Base-by-base conservation (phyloP, 768 basidiomycete genomes). In the Lentinula sp. region DNA sequence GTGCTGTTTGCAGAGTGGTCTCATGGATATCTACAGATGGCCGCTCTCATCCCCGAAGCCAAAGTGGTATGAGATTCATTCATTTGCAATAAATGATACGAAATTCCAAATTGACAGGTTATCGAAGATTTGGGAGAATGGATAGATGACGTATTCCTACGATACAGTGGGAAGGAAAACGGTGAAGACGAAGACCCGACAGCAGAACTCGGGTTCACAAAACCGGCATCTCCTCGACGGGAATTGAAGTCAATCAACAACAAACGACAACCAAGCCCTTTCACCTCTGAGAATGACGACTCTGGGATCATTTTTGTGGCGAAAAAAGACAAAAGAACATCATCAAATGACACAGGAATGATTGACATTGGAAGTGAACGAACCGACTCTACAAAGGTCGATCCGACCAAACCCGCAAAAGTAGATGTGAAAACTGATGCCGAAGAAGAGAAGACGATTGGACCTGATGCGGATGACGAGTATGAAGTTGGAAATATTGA, bases 11-110 rank as follows among this genome's bases (percentile, higher is more conserved):
- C 91, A 35, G 95, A 95, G 52, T 98, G 95, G 97, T 93, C 92
- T 67, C 95, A 97, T 72, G 96, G 94, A 41, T 98, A 94, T 76
- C 81, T 96, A 67, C 96, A 97, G 77, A 99, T 99, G 96, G 82
- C 89, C 42, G 76, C 84, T 23, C 72, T 98, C 66, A 91, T 99
- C 85, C 77, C 74, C 45, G 94, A 95, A 67, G 93, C 91, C 15
- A 84, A 80, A 68, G 83, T 81, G 60, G 82, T 81, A 68, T 66
- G 80, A 67, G 53, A 49, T n/a, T 6, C 15, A 41, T n/a, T 51
- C 2, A 45, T 36, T 45, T 33, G 6, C 13, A n/a, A 35, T 53
- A 9, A 16, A 35, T 18, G 51, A 53, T 35, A 53, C 10, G 35
- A 35, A 12, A 16, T 16, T 53, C 28, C 18, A 39, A 16, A 33